These are phyloP conservation scores for Ceratonia siliqua DNA, from an alignment of 306 rosid species.

Conservation along the genomic window DNA sequence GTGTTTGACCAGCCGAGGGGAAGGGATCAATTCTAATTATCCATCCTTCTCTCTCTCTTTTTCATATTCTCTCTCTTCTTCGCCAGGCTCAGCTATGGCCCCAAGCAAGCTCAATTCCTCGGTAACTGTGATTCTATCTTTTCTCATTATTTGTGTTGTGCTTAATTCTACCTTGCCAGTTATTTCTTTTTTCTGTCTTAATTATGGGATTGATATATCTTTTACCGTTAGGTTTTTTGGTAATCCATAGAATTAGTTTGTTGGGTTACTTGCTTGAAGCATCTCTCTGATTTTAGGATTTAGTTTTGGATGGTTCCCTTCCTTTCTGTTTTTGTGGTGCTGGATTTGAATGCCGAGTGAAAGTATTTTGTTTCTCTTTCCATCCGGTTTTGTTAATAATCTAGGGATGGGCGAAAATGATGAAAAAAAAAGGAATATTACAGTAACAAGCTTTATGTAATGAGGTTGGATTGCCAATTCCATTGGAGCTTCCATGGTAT, in stretches of 20 bases:
- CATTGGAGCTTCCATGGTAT: background rate
- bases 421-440: background rate
- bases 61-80: background rate
- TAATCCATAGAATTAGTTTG: background rate
- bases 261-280: background rate
- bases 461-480: background rate
- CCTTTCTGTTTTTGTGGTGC: slow-evolving; percentile 1
- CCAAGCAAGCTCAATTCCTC: slow-evolving; percentile 76
- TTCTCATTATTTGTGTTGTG: background rate
- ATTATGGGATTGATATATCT: background rate
- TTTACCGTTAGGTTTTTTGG: slow-evolving; percentile 30
- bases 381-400: background rate
- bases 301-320: slow-evolving; percentile 8
- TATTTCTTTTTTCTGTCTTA: background rate
- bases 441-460: background rate
- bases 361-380: background rate
- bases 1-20: background rate
- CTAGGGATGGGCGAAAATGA: background rate
- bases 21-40: background rate
- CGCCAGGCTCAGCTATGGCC: slow-evolving; percentile 52
- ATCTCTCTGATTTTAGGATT: slow-evolving; percentile 14
- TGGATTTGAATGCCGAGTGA: slow-evolving; percentile 9
- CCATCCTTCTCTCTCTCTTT: background rate
- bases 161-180: background rate
- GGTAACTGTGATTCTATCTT: slow-evolving; percentile 52